These are phyloP conservation scores for Magnaporthiopsis poae DNA, from an alignment of 2,329 filamentous ascomycete species.

Conservation along the genomic window DNA sequence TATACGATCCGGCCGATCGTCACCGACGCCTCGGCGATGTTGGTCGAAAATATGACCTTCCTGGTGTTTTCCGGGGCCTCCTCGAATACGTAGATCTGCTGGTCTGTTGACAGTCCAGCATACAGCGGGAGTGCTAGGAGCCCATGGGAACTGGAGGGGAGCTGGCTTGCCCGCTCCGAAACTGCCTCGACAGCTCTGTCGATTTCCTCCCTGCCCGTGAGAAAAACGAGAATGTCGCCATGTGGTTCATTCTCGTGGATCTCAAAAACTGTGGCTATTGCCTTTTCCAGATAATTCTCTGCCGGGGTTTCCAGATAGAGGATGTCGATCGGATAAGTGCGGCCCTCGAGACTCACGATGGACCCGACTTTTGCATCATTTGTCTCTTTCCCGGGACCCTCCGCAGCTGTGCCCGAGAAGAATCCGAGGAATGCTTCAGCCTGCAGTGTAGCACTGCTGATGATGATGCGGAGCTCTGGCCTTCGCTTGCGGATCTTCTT, in stretches of 20 bases:
- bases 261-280: constrained; percentile 73
- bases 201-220: constrained; percentile 90
- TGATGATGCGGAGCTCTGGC: constrained; percentile 72
- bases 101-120: constrained; percentile 76
- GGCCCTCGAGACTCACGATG: constrained; percentile 78
- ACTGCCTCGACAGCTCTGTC: constrained; percentile 72
- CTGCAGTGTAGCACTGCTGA: constrained; percentile 89
- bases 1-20: constrained; percentile 88
- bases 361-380: constrained; percentile 29
- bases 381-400: constrained; percentile 16
- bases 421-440: constrained; percentile 77
- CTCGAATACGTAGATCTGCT: constrained; percentile 93
- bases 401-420: constrained; percentile 37
- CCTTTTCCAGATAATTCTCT: constrained; percentile 78
- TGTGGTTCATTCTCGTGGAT: constrained; percentile 73
- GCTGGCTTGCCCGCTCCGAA: constrained; percentile 56
- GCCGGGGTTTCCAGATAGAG: constrained; percentile 69
- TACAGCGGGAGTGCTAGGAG: constrained; percentile 73
- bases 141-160: constrained; percentile 47
- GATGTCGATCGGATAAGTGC: constrained; percentile 79
- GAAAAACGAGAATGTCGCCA: constrained; percentile 82
- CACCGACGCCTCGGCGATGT: constrained; percentile 91
- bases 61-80: constrained; percentile 69
- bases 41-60: constrained; percentile 88
- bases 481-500: constrained; percentile 81